Evolutionary conservation across 2,329 filamentous ascomycete species (phyloP).

Genomic region (Mariannaea sp.): DNA sequence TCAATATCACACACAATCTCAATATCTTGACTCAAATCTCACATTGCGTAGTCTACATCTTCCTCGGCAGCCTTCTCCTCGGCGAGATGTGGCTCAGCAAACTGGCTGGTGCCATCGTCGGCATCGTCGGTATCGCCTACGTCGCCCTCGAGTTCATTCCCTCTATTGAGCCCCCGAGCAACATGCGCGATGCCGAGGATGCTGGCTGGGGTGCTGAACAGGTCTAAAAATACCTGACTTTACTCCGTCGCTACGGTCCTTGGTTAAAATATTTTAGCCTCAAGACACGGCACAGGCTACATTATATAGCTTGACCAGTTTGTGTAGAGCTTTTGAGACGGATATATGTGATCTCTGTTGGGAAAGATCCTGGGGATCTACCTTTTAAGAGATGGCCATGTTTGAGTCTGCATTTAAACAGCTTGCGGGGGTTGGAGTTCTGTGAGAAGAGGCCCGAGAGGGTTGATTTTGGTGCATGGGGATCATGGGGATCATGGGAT

Average conservation of each 20-base stretch:
- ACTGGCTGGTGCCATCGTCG: slow-evolving; percentile 79
- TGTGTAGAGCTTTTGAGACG: neutral
- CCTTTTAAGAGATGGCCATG: slow-evolving; percentile 7
- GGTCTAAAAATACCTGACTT: slow-evolving; percentile 55
- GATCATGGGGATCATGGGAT: slow-evolving; percentile 24
- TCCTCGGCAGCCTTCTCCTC: slow-evolving; percentile 85
- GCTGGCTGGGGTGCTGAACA: slow-evolving; percentile 78
- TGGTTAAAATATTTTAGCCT: neutral
- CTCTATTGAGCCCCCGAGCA: slow-evolving; percentile 77
- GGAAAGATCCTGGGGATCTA: slow-evolving; percentile 1
- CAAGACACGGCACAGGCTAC: neutral
- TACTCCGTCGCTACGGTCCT: slow-evolving; percentile 4
- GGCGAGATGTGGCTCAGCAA: slow-evolving; percentile 68
- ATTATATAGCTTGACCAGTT: neutral
- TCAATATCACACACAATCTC: slow-evolving; percentile 32
- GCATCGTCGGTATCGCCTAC: slow-evolving; percentile 79
- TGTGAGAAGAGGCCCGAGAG: slow-evolving; percentile 15
- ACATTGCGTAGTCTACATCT: slow-evolving; percentile 79
- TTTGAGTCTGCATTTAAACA: slow-evolving; percentile 19
- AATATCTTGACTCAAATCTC: slow-evolving; percentile 9
- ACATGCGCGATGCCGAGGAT: slow-evolving; percentile 76
- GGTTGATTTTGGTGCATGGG: slow-evolving; percentile 14
- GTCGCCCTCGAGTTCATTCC: slow-evolving; percentile 75
- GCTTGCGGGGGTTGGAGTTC: slow-evolving; percentile 25
- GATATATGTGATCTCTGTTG: neutral